Evolutionary conservation across 1,284 basidiomycete species (phyloP).

Genomic region (Filobasidium uniguttulatum): DNA sequence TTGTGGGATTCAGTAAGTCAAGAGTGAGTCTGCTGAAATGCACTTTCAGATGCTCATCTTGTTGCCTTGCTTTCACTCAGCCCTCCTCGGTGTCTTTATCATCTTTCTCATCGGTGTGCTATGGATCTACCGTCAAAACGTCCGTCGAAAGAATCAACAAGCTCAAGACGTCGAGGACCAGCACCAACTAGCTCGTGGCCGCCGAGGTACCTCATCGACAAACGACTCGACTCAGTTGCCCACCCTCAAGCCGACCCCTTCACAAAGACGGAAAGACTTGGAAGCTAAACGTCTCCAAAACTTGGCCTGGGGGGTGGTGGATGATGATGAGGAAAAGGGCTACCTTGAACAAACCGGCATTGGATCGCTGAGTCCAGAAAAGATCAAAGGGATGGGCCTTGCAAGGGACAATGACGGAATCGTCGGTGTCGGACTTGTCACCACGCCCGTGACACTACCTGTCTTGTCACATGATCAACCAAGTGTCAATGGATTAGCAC

Average conservation of each 20-base stretch:
- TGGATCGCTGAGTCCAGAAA: background rate
- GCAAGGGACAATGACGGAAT: background rate
- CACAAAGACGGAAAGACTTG: background rate
- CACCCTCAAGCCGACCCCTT: background rate
- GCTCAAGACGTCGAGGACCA: no score
- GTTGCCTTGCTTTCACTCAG: background rate
- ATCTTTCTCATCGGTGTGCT: background rate
- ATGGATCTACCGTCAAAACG: background rate
- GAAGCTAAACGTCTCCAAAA: background rate
- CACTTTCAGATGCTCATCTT: background rate
- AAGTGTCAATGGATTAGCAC: no score
- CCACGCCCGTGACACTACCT: no score
- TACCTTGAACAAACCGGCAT: background rate
- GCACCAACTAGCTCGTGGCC: background rate
- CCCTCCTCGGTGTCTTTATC: background rate
- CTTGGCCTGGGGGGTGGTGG: background rate
- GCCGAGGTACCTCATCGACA: background rate
- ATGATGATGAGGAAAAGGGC: background rate
- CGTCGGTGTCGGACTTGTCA: no score
- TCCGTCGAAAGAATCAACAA: background rate
- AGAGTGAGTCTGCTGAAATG: background rate
- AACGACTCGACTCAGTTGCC: background rate
- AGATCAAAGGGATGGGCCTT: background rate
- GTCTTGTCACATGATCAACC: no score
- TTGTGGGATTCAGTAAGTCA: background rate